A percentile compares a stretch with the other conserved stretches of the same genome.
Evolutionary conservation across 2,329 filamentous ascomycete species (phyloP).

Genomic region (Lecanicillium sp.): DNA sequence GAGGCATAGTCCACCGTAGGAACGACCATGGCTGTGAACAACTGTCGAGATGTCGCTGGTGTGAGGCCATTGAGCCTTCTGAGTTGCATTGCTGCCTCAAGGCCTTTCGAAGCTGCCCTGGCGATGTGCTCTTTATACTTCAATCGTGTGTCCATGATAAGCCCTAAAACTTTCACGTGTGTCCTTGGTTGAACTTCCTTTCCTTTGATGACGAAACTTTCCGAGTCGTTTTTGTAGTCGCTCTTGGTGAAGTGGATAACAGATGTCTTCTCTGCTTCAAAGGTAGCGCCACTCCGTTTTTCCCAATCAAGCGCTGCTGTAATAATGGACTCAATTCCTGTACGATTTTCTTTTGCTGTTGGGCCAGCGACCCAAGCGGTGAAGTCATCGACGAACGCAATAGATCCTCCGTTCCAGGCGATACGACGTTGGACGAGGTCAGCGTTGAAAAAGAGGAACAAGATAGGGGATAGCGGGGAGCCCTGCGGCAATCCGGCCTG

Average conservation of each 20-base stretch:
- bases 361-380: constrained; percentile 15
- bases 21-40: constrained; percentile 16
- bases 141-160: constrained; percentile 11
- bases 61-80: constrained; percentile 13
- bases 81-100: constrained; percentile 15
- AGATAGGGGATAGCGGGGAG: constrained; percentile 25
- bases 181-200: constrained; percentile 6
- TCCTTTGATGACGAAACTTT: constrained; percentile 10
- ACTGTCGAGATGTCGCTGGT: constrained; percentile 14
- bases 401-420: constrained; percentile 15
- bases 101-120: constrained; percentile 14
- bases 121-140: constrained; percentile 19
- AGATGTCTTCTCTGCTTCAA: constrained; percentile 17
- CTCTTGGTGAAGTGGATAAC: constrained; percentile 16
- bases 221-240: neutral
- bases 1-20: constrained; percentile 18
- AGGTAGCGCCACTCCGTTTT: constrained; percentile 16
- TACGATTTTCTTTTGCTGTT: constrained; percentile 14
- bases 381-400: constrained; percentile 21
- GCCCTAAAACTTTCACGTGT: constrained; percentile 11
- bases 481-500: constrained; percentile 21
- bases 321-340: constrained; percentile 18
- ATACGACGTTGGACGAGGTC: constrained; percentile 25
- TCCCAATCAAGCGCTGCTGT: constrained; percentile 15
- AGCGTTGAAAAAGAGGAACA: constrained; percentile 28